Conservation (phyloP, 495 filamentous ascomycete species). For the Rostrohypoxylon terebratum region DNA sequence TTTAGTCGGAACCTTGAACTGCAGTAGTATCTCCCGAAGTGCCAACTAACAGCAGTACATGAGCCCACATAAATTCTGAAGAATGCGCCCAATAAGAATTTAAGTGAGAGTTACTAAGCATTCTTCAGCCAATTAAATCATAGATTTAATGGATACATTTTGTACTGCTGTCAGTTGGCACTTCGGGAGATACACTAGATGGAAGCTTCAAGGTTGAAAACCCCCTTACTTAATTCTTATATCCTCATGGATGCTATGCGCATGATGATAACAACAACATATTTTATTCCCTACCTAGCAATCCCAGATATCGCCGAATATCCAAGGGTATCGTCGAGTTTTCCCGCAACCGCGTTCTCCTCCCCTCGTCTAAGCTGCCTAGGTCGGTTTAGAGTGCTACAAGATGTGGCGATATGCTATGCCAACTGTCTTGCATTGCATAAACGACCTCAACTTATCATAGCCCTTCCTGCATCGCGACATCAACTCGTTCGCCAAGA, state of each 20-base stretch:
- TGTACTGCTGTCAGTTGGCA: no score
- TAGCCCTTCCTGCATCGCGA: constrained; percentile 37
- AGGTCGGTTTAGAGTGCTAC: constrained; percentile 40
- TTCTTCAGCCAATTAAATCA: no score
- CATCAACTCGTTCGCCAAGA: constrained; percentile 28
- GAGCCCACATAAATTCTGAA: no score
- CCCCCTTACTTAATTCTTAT: no score
- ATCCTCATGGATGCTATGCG: no score
- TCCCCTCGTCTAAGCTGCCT: constrained; percentile 17
- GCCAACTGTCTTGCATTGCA: constrained; percentile 56
- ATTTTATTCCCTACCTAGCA: not conserved
- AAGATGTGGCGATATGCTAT: constrained; percentile 46
- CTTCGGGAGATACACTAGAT: no score
- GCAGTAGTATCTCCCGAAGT: no score
- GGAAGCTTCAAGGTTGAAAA: not conserved
- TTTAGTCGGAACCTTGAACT: not conserved
- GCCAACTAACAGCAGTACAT: no score
- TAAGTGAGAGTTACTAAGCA: no score
- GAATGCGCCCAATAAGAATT: no score
- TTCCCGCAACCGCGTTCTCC: constrained; percentile 32
- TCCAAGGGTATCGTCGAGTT: not conserved
- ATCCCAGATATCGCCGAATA: not conserved
- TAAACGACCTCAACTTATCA: constrained; percentile 48
- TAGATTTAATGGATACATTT: no score
- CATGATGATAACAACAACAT: not conserved